Conservation (phyloP, 768 basidiomycete species). For the Boletus vermiculosoides region DNA sequence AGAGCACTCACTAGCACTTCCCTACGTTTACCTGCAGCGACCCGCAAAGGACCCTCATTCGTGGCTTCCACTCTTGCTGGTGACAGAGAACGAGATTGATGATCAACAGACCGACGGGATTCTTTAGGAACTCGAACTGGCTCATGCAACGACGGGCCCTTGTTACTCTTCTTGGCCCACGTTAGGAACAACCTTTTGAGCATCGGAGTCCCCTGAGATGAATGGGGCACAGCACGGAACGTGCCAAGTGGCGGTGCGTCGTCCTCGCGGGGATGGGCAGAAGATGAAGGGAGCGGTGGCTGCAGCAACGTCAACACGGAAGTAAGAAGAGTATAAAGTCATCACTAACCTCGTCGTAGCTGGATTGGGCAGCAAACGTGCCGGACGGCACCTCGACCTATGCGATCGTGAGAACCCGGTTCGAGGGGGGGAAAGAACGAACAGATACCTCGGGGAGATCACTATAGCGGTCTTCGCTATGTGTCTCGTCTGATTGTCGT, state of each 20-base stretch:
- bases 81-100: background rate
- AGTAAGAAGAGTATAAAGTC: background rate
- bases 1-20: background rate
- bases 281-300: background rate
- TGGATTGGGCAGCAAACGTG: background rate
- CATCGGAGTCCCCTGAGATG: background rate
- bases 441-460: background rate
- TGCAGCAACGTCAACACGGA: background rate
- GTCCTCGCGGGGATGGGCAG: background rate
- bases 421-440: background rate
- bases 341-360: background rate
- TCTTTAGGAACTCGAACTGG: background rate
- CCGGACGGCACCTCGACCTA: background rate
- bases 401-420: background rate
- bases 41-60: background rate
- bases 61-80: background rate
- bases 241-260: background rate
- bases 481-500: background rate
- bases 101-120: background rate
- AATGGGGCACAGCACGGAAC: background rate
- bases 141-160: background rate
- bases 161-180: background rate
- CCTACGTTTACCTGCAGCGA: background rate
- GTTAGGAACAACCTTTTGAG: background rate
- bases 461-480: background rate